Evolutionary conservation across 345 rosid species (phyloP), one percentile per base, ranked within the genome.

Genomic region (Salix suchowensis): DNA sequence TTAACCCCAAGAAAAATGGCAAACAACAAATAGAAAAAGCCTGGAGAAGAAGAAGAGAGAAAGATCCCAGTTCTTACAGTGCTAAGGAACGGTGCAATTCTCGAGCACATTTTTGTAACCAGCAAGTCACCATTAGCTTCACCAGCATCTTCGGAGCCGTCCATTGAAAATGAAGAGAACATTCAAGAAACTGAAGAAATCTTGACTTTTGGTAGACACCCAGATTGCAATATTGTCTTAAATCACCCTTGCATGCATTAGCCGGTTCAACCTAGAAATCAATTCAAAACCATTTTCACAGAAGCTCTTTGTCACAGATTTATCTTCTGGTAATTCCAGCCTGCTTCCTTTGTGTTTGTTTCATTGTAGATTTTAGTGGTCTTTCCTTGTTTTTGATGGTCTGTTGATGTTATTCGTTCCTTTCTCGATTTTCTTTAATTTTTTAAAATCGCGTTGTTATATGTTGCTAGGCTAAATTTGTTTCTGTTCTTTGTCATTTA

Each of bases 191-290:
- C 65, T 30, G 93, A 86, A 55, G 97, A 90, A 80, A 82, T 85
- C 70, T 86, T 96, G 86, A 74, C 78, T 39, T 90, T 89, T 68
- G 98, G 97, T 36, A 86, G 97, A 13, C 98, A 93, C 81, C 97
- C 96, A 11, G 97, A 93, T 72, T 89, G 97, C 83, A 80, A 88
- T 81, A 88, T 93, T 77, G 78, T 90, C 74, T 68, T 93, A 65
- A 88, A 92, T 74, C 99, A 92, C 70, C 99, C 99, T 0, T 93
- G 99, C 77, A 82, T 96, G 81, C 93, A 28, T 28, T 28, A 1
- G 99, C 86, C 82, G 99, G 83, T 91, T 88, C 78, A 97, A 96
- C 87, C 88, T 96, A 77, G 89, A 87, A 79, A 88, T 96, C 81
- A 85, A 70, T 60, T 83, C 94, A 15, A 79, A 82, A 11, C 86